A percentile compares a stretch with the other conserved stretches of the same genome.
Conservation (phyloP, 805 yeast genomes). For the Metschnikowia picachoensis region DNA sequence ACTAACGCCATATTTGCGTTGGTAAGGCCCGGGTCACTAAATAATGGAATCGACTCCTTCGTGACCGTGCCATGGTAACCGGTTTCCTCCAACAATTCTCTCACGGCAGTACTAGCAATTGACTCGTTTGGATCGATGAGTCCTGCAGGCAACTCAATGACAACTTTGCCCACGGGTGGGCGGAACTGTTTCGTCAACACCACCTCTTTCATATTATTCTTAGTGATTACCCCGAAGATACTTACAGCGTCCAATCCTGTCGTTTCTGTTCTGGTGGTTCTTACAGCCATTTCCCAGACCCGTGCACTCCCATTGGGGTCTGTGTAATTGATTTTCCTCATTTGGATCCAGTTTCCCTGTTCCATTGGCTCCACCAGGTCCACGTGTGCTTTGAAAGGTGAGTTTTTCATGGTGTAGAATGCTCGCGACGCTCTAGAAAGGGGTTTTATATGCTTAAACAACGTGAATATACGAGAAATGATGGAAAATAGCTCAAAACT, state of each 20-base stretch:
- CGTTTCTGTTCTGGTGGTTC: constrained; percentile 63
- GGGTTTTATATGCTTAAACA: neutral
- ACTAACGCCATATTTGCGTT: constrained; percentile 84
- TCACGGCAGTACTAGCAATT: constrained; percentile 71
- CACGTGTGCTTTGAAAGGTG: constrained; percentile 35
- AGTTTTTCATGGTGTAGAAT: constrained; percentile 10
- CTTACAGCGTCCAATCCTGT: constrained; percentile 86
- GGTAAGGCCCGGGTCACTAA: constrained; percentile 80
- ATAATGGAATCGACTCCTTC: constrained; percentile 35
- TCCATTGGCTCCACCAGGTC: constrained; percentile 31
- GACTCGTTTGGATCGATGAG: constrained; percentile 81
- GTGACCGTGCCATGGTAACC: constrained; percentile 75
- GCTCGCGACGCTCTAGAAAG: neutral
- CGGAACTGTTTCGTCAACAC: constrained; percentile 86
- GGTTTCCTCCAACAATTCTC: constrained; percentile 90
- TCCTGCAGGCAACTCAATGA: constrained; percentile 95
- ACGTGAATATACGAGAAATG: neutral
- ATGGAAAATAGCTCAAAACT: neutral
- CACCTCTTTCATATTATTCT: constrained; percentile 34
- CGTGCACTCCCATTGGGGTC: constrained; percentile 68
- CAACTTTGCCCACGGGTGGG: constrained; percentile 85
- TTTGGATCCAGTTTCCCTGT: constrained; percentile 44
- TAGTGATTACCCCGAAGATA: constrained; percentile 67
- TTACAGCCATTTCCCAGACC: constrained; percentile 88
- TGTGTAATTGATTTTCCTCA: constrained; percentile 61